These are phyloP conservation scores for Brettanomyces anomalus DNA, from an alignment of 805 yeast species.

Conservation along the genomic window DNA sequence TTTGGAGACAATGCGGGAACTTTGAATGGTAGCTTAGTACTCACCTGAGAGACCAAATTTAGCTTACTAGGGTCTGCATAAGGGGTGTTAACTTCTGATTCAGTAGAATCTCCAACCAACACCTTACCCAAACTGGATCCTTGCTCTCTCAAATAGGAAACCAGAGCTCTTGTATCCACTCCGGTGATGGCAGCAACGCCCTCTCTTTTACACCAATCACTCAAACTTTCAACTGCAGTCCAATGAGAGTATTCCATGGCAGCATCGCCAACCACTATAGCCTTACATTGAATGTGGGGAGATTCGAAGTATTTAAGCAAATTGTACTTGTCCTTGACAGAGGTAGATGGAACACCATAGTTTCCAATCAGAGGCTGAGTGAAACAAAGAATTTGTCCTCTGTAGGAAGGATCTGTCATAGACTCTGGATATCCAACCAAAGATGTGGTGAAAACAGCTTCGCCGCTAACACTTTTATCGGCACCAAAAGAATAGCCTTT, in stretches of 20 bases:
- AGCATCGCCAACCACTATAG: slow-evolving; percentile 92
- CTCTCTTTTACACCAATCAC: slow-evolving; percentile 93
- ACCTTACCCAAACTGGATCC: slow-evolving; percentile 92
- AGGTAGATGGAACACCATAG: slow-evolving; percentile 92
- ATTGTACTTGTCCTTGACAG: slow-evolving; percentile 73
- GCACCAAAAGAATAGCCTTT: slow-evolving; percentile 96
- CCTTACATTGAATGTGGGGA: slow-evolving; percentile 86
- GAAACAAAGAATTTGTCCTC: slow-evolving; percentile 93
- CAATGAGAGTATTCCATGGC: slow-evolving; percentile 97
- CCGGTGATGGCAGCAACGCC: slow-evolving; percentile 96
- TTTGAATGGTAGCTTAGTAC: slow-evolving; percentile 93
- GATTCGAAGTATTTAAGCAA: slow-evolving; percentile 86
- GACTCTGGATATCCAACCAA: slow-evolving; percentile 98
- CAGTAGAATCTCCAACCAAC: slow-evolving; percentile 83
- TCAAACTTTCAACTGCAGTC: slow-evolving; percentile 96
- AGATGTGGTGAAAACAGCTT: slow-evolving; percentile 96
- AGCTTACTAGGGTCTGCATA: slow-evolving; percentile 84
- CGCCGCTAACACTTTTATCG: slow-evolving; percentile 85
- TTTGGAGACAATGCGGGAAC: slow-evolving; percentile 52
- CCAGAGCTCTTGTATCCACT: slow-evolving; percentile 94
- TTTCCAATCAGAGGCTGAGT: slow-evolving; percentile 97
- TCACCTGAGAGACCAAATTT: slow-evolving; percentile 85
- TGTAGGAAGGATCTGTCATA: slow-evolving; percentile 97
- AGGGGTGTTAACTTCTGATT: slow-evolving; percentile 86
- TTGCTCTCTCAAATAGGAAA: slow-evolving; percentile 85